Evolutionary conservation across 2,329 filamentous ascomycete genomes (phyloP).

Genomic region (Neofusicoccum sp.): DNA sequence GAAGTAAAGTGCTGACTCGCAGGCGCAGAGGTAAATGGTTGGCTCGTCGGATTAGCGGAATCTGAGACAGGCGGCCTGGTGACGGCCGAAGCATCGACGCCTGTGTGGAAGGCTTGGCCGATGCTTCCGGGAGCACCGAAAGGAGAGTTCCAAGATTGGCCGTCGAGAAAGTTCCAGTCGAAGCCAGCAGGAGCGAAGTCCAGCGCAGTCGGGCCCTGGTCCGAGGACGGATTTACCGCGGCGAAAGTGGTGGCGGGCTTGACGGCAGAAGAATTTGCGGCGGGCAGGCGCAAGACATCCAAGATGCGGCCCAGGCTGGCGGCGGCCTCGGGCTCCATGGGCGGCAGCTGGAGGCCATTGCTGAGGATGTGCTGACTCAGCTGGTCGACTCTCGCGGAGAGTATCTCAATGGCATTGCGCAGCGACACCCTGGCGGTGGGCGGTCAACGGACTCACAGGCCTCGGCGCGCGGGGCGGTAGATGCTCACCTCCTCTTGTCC

Average conservation of each 20-base stretch:
- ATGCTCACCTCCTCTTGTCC: conserved; percentile 17
- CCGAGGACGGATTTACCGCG: background rate
- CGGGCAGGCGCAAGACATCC: conserved; percentile 15
- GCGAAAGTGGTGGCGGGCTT: background rate
- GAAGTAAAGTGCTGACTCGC: conserved; percentile 1
- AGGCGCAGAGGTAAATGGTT: conserved; percentile 4
- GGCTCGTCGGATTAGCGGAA: background rate
- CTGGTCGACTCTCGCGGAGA: conserved; percentile 15
- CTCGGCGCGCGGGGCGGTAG: background rate
- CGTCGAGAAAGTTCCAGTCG: conserved; percentile 17
- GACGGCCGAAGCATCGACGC: conserved; percentile 2
- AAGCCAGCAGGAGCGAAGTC: conserved; percentile 16
- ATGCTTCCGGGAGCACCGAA: background rate
- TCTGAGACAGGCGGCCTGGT: conserved; percentile 4
- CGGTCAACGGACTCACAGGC: background rate
- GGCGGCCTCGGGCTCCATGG: conserved; percentile 12
- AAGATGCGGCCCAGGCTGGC: conserved; percentile 11
- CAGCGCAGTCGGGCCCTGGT: conserved; percentile 9
- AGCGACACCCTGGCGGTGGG: conserved; percentile 8
- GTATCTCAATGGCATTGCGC: conserved; percentile 18
- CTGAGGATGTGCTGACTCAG: conserved; percentile 15
- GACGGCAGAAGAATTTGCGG: conserved; percentile 8
- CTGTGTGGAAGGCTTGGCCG: conserved; percentile 8
- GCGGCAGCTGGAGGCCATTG: conserved; percentile 17
- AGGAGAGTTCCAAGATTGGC: conserved; percentile 3